Evolutionary conservation across 129 eudicot genomes (phyloP).

Genomic region (Flaveria sonorensis): DNA sequence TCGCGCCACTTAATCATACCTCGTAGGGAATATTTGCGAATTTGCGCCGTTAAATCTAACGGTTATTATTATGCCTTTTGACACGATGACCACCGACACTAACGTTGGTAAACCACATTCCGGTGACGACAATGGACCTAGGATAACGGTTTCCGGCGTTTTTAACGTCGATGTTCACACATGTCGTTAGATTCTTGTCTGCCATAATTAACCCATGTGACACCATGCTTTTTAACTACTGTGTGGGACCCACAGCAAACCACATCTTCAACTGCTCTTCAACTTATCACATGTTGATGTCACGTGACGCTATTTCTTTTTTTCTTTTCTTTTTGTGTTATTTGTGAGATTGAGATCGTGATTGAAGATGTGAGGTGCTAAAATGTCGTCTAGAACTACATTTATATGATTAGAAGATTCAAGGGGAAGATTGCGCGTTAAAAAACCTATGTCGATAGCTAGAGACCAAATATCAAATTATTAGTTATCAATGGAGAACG

Average conservation of each 20-base stretch:
- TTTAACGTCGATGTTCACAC: neutral
- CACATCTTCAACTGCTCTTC: conserved; percentile 33
- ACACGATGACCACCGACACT: conserved; percentile 31
- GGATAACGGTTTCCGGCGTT: conserved; percentile 26
- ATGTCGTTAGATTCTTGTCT: conserved; percentile 27
- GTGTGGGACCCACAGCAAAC: conserved; percentile 17
- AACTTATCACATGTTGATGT: conserved; percentile 24
- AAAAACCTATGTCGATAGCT: no score
- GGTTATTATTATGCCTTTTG: conserved; percentile 13
- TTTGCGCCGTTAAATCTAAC: conserved; percentile 24
- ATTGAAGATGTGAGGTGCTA: no score
- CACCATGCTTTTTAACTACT: neutral
- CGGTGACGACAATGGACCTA: neutral
- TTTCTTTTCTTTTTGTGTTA: neutral
- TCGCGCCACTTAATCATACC: conserved; percentile 34
- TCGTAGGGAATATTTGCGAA: conserved; percentile 35
- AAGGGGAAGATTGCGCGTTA: no score
- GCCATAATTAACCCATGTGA: conserved; percentile 48
- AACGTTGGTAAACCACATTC: conserved; percentile 17
- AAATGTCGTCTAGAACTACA: no score
- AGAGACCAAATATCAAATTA: no score
- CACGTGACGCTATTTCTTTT: conserved; percentile 26
- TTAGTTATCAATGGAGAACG: no score
- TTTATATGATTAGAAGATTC: no score
- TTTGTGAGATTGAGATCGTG: no score